Conservation (phyloP, 208 protist species). For the Crithidia fasciculata region DNA sequence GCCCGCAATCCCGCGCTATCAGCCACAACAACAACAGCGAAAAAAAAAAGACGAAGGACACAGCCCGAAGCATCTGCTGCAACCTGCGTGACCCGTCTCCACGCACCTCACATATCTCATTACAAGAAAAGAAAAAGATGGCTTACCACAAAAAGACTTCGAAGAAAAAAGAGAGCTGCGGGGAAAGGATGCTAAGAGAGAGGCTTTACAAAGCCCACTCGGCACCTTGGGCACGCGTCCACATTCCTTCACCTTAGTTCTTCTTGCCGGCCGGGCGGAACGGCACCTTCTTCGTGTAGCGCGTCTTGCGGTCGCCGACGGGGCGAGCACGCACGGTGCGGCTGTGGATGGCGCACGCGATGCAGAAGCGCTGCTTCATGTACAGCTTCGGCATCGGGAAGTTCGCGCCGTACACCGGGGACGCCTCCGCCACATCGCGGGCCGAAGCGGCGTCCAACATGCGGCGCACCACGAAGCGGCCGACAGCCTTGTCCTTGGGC, state of each 20-base stretch:
- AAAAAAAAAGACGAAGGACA: no score
- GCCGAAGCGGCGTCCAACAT: constrained; percentile 98
- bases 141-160: no score
- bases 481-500: constrained; percentile 98
- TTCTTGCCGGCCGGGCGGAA: constrained; percentile 59
- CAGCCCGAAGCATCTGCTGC: no score
- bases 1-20: no score
- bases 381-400: constrained; percentile 99
- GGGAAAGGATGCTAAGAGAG: no score
- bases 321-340: constrained; percentile 95
- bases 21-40: no score
- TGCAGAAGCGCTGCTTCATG: constrained; percentile 99
- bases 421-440: constrained; percentile 97
- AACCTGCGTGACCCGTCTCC: no score
- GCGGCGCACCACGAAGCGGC: constrained; percentile 98
- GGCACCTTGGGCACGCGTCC: no score
- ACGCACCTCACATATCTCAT: no score
- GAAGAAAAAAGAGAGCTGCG: no score
- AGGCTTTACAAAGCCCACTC: no score
- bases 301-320: constrained; percentile 81
- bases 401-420: constrained; percentile 89
- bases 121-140: no score
- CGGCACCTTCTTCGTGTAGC: constrained; percentile 85
- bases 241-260: constrained; percentile 10
- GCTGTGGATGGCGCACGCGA: constrained; percentile 99